A percentile compares a stretch with the other conserved stretches of the same genome.
Conservation (phyloP, 441 rosid species). For the Arabidopsis lyrata region DNA sequence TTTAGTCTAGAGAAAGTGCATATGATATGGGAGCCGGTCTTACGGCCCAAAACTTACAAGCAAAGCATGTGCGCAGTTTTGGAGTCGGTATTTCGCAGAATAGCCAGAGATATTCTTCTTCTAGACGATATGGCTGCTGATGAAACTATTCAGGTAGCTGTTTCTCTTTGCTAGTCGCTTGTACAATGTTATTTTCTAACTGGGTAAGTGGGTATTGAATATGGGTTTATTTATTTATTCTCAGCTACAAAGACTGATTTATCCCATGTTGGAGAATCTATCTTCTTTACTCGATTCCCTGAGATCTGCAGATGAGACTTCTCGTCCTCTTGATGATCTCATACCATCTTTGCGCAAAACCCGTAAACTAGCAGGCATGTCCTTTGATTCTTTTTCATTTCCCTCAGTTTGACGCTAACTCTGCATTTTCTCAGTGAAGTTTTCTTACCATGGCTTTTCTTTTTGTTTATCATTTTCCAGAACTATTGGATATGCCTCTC, state of each 20-base stretch:
- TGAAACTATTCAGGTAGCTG: slow-evolving; percentile 85
- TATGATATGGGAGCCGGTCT: slow-evolving; percentile 91
- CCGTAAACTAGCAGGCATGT: slow-evolving; percentile 87
- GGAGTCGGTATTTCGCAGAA: slow-evolving; percentile 84
- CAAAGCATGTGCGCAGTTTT: slow-evolving; percentile 84
- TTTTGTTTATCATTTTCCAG: slow-evolving; percentile 48
- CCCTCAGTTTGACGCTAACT: slow-evolving; percentile 28
- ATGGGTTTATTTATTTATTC: slow-evolving; percentile 33
- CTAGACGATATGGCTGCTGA: slow-evolving; percentile 99
- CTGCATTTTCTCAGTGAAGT: slow-evolving; percentile 3
- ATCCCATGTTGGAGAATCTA: slow-evolving; percentile 80
- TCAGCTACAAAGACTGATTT: slow-evolving; percentile 87
- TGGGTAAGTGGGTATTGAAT: slow-evolving; percentile 23
- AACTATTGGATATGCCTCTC: slow-evolving; percentile 90
- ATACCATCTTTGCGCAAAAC: slow-evolving; percentile 82
- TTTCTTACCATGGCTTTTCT: slow-evolving; percentile 13
- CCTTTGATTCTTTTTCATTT: slow-evolving; percentile 7
- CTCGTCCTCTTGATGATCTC: slow-evolving; percentile 59
- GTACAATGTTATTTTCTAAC: slow-evolving; percentile 22
- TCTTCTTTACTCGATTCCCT: slow-evolving; percentile 74
- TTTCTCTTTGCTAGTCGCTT: slow-evolving; percentile 8
- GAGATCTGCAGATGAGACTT: slow-evolving; percentile 50
- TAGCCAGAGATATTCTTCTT: slow-evolving; percentile 77
- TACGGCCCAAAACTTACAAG: slow-evolving; percentile 80
- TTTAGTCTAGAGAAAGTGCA: slow-evolving; percentile 94